Evolutionary conservation across 441 rosid species (phyloP), one percentile per base, ranked within the genome.

Genomic region (Gossypium davidsonii): DNA sequence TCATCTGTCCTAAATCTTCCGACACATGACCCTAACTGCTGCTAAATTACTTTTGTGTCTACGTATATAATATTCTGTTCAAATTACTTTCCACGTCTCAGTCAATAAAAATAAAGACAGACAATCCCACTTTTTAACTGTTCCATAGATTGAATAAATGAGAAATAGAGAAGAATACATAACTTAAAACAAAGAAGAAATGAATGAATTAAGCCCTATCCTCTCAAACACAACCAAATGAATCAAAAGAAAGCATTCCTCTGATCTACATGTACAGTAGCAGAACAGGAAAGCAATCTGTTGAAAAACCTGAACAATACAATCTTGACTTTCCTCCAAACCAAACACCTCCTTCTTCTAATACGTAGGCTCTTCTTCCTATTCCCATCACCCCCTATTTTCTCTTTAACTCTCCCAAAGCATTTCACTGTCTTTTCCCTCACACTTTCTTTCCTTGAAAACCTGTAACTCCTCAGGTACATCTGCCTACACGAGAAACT

Each of bases 381-480:
- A 69, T 34, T 81, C 76, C 73, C 76, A 60, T 21, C 42, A 37
- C 56, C 55, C 74, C 17, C 64, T 52, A 79, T 74, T 73, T 76
- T 86, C 31, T 76, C 79, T 55, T 79, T 81, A 20, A 73, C 78
- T 65, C 80, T 74, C 0, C 87, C 89, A 37, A 85, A 74, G 52
- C 89, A 87, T 78, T 81, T 80, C 42, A 76, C 72, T 4, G 84
- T 78, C 81, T 71, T 82, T 77, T 86, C 86, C 4, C 82, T 71
- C 58, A 72, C 76, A 6, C 76, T 83, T 23, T 90, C 97, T 71
- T 90, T 86, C 71, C 90, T 78, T 3, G 94, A 87, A 71, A 94
- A 92, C 6, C 91, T 90, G 76, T 94, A 92, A 87, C 98, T 92
- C 78, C 98, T 85, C 5, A 94, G 88, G 72, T 92, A 94, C 84